phyloP scores from a whole-genome alignment of 257 asterid genomes.

The Solanum dulcamara region DNA sequence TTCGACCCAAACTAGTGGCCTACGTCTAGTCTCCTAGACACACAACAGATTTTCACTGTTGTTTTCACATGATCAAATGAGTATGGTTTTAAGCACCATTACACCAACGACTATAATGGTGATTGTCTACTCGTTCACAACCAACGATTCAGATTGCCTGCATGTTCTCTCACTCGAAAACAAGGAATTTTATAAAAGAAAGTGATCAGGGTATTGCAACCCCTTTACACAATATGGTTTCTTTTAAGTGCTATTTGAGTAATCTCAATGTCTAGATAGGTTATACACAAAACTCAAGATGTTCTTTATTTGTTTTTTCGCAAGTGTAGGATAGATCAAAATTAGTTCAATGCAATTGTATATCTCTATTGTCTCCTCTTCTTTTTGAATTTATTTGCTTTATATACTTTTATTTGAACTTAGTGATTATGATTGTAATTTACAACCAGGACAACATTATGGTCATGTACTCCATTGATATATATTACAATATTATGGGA shows the following conservation, averaged over 20 bases:
- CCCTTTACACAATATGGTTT: too few relatives aligned
- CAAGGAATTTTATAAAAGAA: neutral
- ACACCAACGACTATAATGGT: neutral
- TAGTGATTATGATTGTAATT: neutral
- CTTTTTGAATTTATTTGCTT: too few relatives aligned
- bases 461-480: neutral
- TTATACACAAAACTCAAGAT: neutral
- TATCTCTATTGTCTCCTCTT: too few relatives aligned
- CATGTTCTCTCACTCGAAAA: neutral
- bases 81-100: neutral
- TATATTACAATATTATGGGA: neutral
- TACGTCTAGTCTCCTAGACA: neutral
- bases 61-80: neutral
- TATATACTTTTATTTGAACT: too few relatives aligned
- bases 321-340: too few relatives aligned
- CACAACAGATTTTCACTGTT: neutral
- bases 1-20: neutral
- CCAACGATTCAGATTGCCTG: neutral
- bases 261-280: neutral
- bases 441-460: neutral
- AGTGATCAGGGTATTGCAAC: neutral
- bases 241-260: neutral
- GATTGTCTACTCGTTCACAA: neutral
- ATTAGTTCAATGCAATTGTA: too few relatives aligned
- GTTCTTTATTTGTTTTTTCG: neutral